These are phyloP conservation scores for Sutorius eximius DNA, from an alignment of 1,284 basidiomycete species.

Conservation along the genomic window DNA sequence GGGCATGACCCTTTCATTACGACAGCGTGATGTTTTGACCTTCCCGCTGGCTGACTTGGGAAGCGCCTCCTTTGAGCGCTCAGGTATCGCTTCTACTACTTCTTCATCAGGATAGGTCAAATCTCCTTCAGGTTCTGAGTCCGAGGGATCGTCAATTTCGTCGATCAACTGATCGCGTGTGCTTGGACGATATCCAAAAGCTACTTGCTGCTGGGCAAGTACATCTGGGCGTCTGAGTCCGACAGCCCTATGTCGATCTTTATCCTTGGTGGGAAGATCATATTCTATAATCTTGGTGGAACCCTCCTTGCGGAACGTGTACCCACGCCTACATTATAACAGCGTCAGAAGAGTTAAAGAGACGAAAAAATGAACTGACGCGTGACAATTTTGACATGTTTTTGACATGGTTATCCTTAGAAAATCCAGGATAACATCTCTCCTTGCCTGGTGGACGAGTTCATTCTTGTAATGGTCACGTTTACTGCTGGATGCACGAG, in stretches of 20 bases:
- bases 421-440: conserved; percentile 83
- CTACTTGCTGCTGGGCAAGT: conserved; percentile 44
- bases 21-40: conserved; percentile 71
- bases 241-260: conserved; percentile 56
- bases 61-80: conserved; percentile 26
- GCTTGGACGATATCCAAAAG: conserved; percentile 19
- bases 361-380: conserved; percentile 54
- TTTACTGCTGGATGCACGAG: conserved; percentile 56
- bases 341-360: conserved; percentile 4
- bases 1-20: conserved; percentile 87
- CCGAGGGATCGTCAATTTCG: conserved; percentile 34
- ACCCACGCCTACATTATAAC: conserved; percentile 57
- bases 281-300: conserved; percentile 95
- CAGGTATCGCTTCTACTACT: conserved; percentile 35
- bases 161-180: conserved; percentile 48
- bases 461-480: conserved; percentile 89
- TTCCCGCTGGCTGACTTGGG: conserved; percentile 78
- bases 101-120: conserved; percentile 50
- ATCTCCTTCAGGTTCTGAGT: conserved; percentile 48
- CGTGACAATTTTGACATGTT: conserved; percentile 83
- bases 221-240: conserved; percentile 73
- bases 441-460: conserved; percentile 86
- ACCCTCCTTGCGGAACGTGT: conserved; percentile 92
- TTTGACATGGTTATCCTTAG: conserved; percentile 67
- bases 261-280: conserved; percentile 82